Evolutionary conservation across 768 basidiomycete genomes (phyloP), one percentile per base, ranked within the genome.

Genomic region (Daedaleopsis nitida): DNA sequence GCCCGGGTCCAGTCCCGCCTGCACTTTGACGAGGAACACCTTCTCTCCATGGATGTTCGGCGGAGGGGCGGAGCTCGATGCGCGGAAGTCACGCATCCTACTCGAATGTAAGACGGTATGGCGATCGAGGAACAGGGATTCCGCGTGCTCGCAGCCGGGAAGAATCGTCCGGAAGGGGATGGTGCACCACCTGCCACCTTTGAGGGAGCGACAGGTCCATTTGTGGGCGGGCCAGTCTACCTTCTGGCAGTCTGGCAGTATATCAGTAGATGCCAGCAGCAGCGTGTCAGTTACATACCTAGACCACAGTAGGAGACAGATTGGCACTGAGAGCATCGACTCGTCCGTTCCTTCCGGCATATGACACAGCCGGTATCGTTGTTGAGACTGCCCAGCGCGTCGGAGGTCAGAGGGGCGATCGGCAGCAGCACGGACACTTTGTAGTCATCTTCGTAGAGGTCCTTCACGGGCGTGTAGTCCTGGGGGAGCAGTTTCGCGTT

Each of bases 211-310:
- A 62, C 79, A 81, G 0, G 68, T 53, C 0, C 50, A 44, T 63
- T 77, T 78, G 67, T 80, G 79, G 9, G 68, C 62, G 24, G 70
- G 68, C 79, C 79, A 81, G 61, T 80, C 76, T 19, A 57, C 63
- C 19, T 55, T 68, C 61, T 80, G 80, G 55, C 80, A 80, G 43
- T 74, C 80, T 68, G 52, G 3, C 27, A 13, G 32, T 21, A 47
- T 17, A 34, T 51, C 21, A 8, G 42, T 43, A 14, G 45, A 43
- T 14, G 1, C 12, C 27, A 34, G 10, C 24, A 10, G 17, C 11
- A 21, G 16, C 16, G 12, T 2, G 43, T 16, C 23, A 27, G 8
- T 21, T 13, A 13, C 69, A 54, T 19, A 77, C 77, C 73, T 65
- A 67, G 65, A 34, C 76, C 63, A 55, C 79, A 79, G 62, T 80